Percentiles rank a stretch among this genome's conserved stretches.
Evolutionary conservation across 164 flowering plant genomes (phyloP).

Genomic region (Macadamia integrifolia): DNA sequence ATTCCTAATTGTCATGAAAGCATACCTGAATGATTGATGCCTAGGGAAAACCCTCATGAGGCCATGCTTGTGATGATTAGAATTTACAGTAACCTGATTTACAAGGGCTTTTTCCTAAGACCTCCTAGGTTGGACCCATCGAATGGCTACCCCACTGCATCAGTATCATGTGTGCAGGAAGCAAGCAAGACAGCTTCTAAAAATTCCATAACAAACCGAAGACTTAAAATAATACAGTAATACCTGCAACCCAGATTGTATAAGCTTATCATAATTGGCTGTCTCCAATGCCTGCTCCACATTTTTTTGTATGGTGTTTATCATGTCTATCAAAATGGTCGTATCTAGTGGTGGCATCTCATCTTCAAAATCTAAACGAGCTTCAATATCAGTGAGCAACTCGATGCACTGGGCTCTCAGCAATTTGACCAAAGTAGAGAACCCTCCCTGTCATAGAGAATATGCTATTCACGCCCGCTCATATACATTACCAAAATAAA

Average conservation of each 20-base stretch:
- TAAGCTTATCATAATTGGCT: conserved; percentile 80
- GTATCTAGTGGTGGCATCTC: conserved; percentile 91
- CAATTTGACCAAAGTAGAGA: conserved; percentile 75
- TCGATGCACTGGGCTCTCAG: conserved; percentile 73
- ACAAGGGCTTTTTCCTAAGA: background rate
- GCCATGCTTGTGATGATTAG: too few species aligned
- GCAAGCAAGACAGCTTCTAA: background rate
- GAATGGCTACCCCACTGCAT: background rate
- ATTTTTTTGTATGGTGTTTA: conserved; percentile 54
- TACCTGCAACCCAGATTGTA: conserved; percentile 94
- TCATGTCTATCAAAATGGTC: conserved; percentile 33
- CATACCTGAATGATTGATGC: too few species aligned
- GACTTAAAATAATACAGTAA: background rate
- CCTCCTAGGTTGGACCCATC: background rate
- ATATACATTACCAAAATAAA: conserved; percentile 6
- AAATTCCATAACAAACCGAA: background rate
- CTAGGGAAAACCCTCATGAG: too few species aligned
- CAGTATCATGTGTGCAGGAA: background rate
- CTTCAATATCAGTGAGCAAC: conserved; percentile 91
- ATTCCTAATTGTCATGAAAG: too few species aligned
- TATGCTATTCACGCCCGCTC: background rate
- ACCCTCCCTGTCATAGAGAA: conserved; percentile 68
- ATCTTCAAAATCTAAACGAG: conserved; percentile 96
- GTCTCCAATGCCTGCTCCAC: conserved; percentile 78
- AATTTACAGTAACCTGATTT: background rate